Percentiles rank a stretch among this genome's conserved stretches.
Conservation (phyloP, 2,329 filamentous ascomycete species). For the Aureobasidium vineae region DNA sequence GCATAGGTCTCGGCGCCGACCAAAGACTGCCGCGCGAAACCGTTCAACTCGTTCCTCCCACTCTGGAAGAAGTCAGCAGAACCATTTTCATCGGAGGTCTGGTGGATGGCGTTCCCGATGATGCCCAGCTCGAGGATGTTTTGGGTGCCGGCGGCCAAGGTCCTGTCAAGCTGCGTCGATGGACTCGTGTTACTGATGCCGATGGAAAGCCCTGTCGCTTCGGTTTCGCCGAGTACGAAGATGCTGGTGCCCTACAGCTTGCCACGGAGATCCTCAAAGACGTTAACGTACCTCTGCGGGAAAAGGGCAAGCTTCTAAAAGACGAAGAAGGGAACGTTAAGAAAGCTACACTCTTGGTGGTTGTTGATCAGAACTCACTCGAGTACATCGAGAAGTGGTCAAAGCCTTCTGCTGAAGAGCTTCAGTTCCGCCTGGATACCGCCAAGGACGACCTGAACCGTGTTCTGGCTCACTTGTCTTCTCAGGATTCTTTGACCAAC, state of each 20-base stretch:
- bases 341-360: conserved; percentile 44
- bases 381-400: conserved; percentile 85
- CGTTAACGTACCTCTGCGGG: conserved; percentile 76
- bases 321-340: conserved; percentile 45
- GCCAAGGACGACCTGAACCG: conserved; percentile 67
- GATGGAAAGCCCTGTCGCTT: conserved; percentile 81
- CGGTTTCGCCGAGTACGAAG: conserved; percentile 94
- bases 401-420: conserved; percentile 57
- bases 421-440: conserved; percentile 66
- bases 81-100: conserved; percentile 90
- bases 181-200: conserved; percentile 76
- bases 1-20: conserved; percentile 53
- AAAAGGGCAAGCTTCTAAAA: conserved; percentile 54
- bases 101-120: conserved; percentile 71
- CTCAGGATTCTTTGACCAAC: conserved; percentile 21
- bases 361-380: conserved; percentile 75
- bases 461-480: conserved; percentile 53
- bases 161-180: conserved; percentile 62
- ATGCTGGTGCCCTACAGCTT: conserved; percentile 79
- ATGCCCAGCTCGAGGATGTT: conserved; percentile 75
- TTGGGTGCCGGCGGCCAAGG: conserved; percentile 68
- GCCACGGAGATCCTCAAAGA: conserved; percentile 83
- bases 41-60: conserved; percentile 69
- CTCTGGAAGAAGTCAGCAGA: conserved; percentile 82
- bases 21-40: conserved; percentile 60